Evolutionary conservation across 1,284 basidiomycete species (phyloP).

Genomic region (Neonothopanus nambi): DNA sequence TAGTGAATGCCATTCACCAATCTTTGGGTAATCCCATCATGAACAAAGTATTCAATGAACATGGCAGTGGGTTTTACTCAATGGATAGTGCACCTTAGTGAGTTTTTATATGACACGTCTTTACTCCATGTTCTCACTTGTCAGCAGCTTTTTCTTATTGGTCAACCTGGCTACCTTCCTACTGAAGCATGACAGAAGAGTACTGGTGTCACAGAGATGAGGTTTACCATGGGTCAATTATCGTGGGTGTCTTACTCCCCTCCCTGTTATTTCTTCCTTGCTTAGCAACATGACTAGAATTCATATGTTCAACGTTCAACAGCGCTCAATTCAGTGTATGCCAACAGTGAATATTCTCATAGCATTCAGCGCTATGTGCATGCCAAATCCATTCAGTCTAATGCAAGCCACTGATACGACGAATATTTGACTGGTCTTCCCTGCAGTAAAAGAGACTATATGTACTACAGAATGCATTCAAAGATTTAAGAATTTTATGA

Average conservation of each 20-base stretch:
- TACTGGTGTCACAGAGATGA: constrained; percentile 88
- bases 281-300: too few relatives aligned
- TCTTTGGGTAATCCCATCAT: constrained; percentile 94
- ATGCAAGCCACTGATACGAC: constrained; percentile 81
- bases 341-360: constrained; percentile 71
- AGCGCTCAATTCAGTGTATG: constrained; percentile 86
- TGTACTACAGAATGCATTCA: constrained; percentile 85
- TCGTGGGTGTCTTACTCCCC: too few relatives aligned
- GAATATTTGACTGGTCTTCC: constrained; percentile 90
- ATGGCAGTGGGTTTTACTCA: constrained; percentile 87
- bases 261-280: too few relatives aligned
- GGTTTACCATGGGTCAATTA: too few relatives aligned
- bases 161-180: constrained; percentile 78
- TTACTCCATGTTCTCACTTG: neutral
- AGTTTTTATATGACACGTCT: constrained; percentile 25
- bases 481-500: constrained; percentile 78
- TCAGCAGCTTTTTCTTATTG: constrained; percentile 86
- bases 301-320: constrained; percentile 94
- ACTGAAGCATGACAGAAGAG: constrained; percentile 91
- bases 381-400: constrained; percentile 54
- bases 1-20: constrained; percentile 78
- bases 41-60: constrained; percentile 79
- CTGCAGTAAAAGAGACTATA: constrained; percentile 98
- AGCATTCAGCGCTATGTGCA: constrained; percentile 10
- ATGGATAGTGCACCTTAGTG: too few relatives aligned